These are phyloP conservation scores for Corymbia calophylla DNA, from an alignment of 441 rosid genomes.

Conservation along the genomic window DNA sequence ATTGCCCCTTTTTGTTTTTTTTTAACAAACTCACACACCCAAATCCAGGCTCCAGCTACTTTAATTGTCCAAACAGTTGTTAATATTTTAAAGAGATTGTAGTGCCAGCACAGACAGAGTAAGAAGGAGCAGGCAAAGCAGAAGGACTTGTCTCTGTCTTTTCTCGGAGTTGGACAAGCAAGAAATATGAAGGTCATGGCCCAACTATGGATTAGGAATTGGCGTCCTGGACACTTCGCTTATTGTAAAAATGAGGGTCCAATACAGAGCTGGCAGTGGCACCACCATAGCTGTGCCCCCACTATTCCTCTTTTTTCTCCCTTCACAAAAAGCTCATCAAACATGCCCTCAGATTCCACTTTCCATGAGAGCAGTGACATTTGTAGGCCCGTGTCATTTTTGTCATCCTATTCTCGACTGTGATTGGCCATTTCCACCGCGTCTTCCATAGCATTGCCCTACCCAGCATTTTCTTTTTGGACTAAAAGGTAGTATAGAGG, in stretches of 20 bases:
- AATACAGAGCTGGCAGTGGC: background rate
- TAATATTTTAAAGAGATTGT: background rate
- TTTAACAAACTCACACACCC: background rate
- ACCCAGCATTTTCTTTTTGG: background rate
- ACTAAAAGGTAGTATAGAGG: background rate
- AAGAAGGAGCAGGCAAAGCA: background rate
- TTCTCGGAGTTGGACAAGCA: background rate
- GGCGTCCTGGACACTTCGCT: background rate
- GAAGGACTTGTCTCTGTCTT: background rate
- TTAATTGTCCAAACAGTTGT: background rate
- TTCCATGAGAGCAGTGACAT: background rate
- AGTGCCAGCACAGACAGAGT: background rate
- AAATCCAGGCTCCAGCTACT: background rate
- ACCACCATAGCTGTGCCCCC: background rate
- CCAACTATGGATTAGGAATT: background rate
- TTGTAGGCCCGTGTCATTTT: background rate
- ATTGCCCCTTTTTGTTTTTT: background rate
- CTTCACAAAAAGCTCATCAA: background rate
- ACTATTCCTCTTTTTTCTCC: background rate
- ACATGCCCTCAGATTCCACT: background rate
- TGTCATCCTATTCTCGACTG: background rate
- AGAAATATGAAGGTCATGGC: background rate
- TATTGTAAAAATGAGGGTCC: background rate
- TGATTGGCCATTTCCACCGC: background rate
- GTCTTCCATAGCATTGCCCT: background rate